Evolutionary conservation across 768 basidiomycete species (phyloP), one percentile per base, ranked within the genome.

Genomic region (Phylloporus sp.): DNA sequence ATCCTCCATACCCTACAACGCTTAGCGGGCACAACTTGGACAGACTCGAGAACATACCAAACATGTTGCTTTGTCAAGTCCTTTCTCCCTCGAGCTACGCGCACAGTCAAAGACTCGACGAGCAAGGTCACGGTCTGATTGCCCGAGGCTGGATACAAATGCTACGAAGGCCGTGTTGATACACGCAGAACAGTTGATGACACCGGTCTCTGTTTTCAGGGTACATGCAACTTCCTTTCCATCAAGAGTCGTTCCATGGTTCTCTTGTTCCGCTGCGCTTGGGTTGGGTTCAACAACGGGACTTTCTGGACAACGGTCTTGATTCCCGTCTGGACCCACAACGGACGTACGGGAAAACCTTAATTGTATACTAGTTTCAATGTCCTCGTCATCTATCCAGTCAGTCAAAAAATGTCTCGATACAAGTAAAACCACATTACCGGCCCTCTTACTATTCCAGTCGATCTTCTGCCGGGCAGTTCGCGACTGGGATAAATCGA

Each of bases 371-470:
- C 69, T 62, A 5, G 84, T 86, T 66, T 93, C 90, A 38, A 90
- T 82, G 56, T 90, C 79, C 63, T 90, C 85, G 57, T 93, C 90
- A 59, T 90, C 90, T 91, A 53, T 31, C 34, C 23, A 27, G 31
- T 49, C 18, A 38, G 43, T 52, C 53, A 50, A 42, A 9, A 29
- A 26, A 24, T 13, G 9, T 36, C 34, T n/a, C 9, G 42, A 38
- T 39, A 6, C 17, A 18, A 35, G 13, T 42, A 29, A 44, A 29
- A 29, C 24, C 9, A 18, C 24, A 73, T 45, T 51, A 86, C 90
- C 88, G 53, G 86, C 84, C 74, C 90, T 89, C 69, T 90, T 90
- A 65, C 89, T 95, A 55, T 90, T 90, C 79, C 85, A 90, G 58
- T 90, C 87, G 28, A 86, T 69, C 10, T 63, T 68, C 21, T 71